phyloP scores from a whole-genome alignment of 352 stramenopile genomes.

The Phytophthora hibernalis region DNA sequence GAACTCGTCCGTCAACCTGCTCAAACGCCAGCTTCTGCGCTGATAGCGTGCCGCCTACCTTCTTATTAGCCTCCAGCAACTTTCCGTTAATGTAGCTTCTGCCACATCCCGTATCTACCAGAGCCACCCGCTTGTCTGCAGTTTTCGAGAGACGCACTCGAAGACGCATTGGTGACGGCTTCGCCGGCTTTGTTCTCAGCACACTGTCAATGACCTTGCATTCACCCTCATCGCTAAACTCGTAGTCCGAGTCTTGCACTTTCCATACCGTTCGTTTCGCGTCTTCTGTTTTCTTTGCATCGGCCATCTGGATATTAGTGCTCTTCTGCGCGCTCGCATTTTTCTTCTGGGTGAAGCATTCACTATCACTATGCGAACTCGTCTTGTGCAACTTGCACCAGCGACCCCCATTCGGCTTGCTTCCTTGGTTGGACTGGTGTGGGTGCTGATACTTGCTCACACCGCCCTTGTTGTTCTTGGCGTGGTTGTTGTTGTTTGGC shows the following conservation, averaged over 20 bases:
- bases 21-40: not conserved
- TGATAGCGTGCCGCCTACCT: not conserved
- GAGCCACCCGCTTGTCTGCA: not conserved
- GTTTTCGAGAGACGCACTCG: not conserved
- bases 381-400: slow-evolving; percentile 24
- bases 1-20: not conserved
- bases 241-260: not conserved
- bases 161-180: not conserved
- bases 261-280: not conserved
- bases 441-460: not conserved
- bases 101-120: no score
- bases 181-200: not conserved
- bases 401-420: not conserved
- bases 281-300: slow-evolving; percentile 4
- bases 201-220: not conserved
- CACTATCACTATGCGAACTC: slow-evolving; percentile 5
- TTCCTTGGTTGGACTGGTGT: not conserved
- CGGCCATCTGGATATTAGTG: not conserved
- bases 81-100: slow-evolving; percentile 1
- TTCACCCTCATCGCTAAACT: not conserved
- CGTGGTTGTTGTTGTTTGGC: not conserved
- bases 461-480: not conserved
- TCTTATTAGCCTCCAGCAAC: not conserved
- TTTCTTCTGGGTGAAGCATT: slow-evolving; percentile 20
- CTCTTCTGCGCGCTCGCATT: not conserved